Base-by-base conservation (phyloP, 2,329 filamentous ascomycete species). In the Aureobasidium sp. region DNA sequence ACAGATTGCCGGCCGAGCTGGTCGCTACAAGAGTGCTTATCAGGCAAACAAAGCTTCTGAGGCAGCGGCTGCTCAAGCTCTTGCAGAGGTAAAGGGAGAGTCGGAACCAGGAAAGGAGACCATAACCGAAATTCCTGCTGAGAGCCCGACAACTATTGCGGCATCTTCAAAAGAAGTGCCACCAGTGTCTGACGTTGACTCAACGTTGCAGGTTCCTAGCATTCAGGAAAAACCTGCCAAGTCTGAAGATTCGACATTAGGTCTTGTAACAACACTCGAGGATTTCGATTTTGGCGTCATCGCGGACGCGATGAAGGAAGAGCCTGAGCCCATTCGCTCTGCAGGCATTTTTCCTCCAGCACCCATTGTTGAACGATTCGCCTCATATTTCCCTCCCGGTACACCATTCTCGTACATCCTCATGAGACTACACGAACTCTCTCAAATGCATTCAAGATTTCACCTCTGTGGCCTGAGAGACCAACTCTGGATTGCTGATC, bases 1-100 rank as follows among this genome's bases (percentile, higher is more conserved):
- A 74, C 94, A 99, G 71, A 99, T 99, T 69, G 94, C 86, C 54
- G 94, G 94, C 21, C 86, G 94, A 66, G 94, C 94, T 13, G 94
- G 94, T 32, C 87, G 94, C 49, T 99, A 87, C 74, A 86, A 87
- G 62, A 87, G 88, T 32, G 90, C 90, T 2, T 78, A 81, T 32
- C 81, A 88, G 69, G 79, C 81, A 32, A 74, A 75, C 52, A 62
- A 70, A 29, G 60, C 44, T 10, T 47, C 62, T 9, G 62, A 59
- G 37, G 61, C 58, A 16, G 69, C 54, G 10, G 61, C 66, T 11
- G 72, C 71, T 55, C 62, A 69, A 59, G 62, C 65, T 11, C 63
- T 68, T 29, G 65, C 67, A 48, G 67, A 66, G 27, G 66, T 63
- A 11, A 69, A 70, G 37, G 68, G 68, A 42, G 68, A 70, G 32